These are phyloP conservation scores for Angophora floribunda DNA, from an alignment of 345 rosid species.

Conservation along the genomic window DNA sequence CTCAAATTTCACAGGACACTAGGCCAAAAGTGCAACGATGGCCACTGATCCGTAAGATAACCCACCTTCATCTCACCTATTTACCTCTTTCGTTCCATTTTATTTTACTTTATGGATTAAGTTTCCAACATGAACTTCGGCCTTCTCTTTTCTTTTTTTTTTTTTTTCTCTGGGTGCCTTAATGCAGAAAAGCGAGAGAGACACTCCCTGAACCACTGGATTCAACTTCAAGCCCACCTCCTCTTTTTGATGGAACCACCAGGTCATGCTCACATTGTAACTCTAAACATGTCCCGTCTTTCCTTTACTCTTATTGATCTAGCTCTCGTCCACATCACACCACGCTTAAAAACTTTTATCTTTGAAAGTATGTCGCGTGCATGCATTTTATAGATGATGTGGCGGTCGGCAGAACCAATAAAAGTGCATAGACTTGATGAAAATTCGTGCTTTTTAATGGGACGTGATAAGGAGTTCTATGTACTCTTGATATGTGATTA, in stretches of 20 bases:
- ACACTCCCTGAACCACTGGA: slow-evolving; percentile 32
- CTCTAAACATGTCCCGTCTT: not conserved
- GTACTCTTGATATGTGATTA: not conserved
- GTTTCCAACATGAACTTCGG: not conserved
- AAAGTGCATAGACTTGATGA: not conserved
- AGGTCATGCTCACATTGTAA: slow-evolving; percentile 23
- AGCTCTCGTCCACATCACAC: not conserved
- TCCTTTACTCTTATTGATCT: not conserved
- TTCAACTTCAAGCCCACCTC: slow-evolving; percentile 54
- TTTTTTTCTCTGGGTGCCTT: not conserved
- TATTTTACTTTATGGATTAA: not conserved
- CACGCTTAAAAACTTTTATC: not conserved
- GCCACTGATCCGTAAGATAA: not conserved
- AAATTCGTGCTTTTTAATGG: not conserved
- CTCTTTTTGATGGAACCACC: slow-evolving; percentile 66
- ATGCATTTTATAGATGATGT: not conserved
- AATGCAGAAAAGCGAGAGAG: slow-evolving; percentile 12
- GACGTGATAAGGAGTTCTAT: not conserved
- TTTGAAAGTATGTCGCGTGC: not conserved
- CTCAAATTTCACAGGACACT: not conserved
- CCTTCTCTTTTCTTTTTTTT: not conserved
- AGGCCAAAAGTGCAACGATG: not conserved
- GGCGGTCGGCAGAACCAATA: not conserved
- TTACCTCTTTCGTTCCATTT: not conserved
- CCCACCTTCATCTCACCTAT: not conserved